phyloP scores from a whole-genome alignment of 257 asterid genomes.

The Cruciata laevipes region DNA sequence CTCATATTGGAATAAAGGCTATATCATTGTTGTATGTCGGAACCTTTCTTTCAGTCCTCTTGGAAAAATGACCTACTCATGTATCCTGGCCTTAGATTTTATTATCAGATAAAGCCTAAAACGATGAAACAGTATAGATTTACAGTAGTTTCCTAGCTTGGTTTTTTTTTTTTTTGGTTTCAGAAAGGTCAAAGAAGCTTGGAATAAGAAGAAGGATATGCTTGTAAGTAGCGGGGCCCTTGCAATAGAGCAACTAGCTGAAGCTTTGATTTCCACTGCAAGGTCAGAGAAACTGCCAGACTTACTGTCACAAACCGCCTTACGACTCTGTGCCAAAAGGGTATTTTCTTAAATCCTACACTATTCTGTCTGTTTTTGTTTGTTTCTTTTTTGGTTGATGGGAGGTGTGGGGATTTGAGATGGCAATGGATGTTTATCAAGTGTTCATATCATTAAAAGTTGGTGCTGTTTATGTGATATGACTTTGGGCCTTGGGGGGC shows the following conservation, averaged over 20 bases:
- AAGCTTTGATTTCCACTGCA: slow-evolving; percentile 65
- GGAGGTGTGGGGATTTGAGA: background rate
- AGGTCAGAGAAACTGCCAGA: slow-evolving; percentile 53
- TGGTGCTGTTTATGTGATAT: background rate
- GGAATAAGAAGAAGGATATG: slow-evolving; percentile 62
- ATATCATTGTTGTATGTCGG: background rate
- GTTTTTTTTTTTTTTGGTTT: background rate
- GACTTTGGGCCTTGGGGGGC: no score
- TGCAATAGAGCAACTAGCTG: slow-evolving; percentile 86
- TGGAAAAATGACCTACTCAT: background rate
- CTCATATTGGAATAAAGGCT: background rate
- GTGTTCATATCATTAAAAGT: background rate
- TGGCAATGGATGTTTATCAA: background rate
- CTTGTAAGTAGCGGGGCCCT: slow-evolving; percentile 63
- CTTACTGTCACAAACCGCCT: slow-evolving; percentile 51
- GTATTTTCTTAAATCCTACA: slow-evolving; percentile 23
- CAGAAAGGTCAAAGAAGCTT: slow-evolving; percentile 96
- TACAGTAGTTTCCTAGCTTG: background rate
- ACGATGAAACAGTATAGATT: background rate
- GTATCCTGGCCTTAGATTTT: background rate
- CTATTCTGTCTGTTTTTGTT: background rate
- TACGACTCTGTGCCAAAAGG: slow-evolving; percentile 74
- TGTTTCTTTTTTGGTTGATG: background rate
- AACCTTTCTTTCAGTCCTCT: background rate
- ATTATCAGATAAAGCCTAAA: no score